A percentile compares a stretch with the other conserved stretches of the same genome.
These are phyloP conservation scores for Rhodotorula paludigena DNA, from an alignment of 768 basidiomycete species.

Conservation along the genomic window DNA sequence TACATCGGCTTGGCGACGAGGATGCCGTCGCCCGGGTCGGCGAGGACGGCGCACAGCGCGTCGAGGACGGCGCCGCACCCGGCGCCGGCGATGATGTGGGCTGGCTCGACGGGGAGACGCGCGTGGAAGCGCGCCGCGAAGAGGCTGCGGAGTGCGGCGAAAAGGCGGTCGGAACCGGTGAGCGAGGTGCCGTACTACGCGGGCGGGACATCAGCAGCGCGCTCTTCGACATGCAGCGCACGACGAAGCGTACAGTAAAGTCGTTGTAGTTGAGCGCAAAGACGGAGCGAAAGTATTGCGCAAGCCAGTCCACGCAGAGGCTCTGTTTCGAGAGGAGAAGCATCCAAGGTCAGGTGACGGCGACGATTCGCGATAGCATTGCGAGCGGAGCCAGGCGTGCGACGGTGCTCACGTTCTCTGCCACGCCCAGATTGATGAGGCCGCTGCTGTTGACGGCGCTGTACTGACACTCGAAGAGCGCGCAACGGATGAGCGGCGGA, in stretches of 20 bases:
- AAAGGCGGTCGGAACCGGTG: conserved; percentile 35
- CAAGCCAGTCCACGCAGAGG: conserved; percentile 25
- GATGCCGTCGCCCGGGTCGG: conserved; percentile 40
- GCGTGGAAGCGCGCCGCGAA: conserved; percentile 36
- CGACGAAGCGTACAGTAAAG: conserved; percentile 1
- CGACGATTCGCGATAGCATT: neutral
- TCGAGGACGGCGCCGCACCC: conserved; percentile 29
- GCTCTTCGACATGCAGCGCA: neutral
- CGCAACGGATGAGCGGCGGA: conserved; percentile 30
- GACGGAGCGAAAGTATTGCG: conserved; percentile 11
- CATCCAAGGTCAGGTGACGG: conserved; percentile 9
- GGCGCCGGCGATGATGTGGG: conserved; percentile 38
- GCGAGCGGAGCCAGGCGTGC: neutral
- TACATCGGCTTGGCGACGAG: conserved; percentile 26
- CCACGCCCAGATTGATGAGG: conserved; percentile 28
- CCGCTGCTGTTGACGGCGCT: conserved; percentile 5
- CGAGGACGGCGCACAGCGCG: conserved; percentile 19
- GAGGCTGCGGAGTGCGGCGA: conserved; percentile 28
- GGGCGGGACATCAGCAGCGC: neutral
- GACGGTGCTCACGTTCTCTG: conserved; percentile 26
- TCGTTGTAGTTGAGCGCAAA: conserved; percentile 19
- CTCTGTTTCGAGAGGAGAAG: conserved; percentile 3
- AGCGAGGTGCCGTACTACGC: conserved; percentile 35
- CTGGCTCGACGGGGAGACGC: conserved; percentile 22
- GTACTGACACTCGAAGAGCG: conserved; percentile 36